Base-by-base conservation (phyloP, 306 rosid species). In the Rosa rugosa region DNA sequence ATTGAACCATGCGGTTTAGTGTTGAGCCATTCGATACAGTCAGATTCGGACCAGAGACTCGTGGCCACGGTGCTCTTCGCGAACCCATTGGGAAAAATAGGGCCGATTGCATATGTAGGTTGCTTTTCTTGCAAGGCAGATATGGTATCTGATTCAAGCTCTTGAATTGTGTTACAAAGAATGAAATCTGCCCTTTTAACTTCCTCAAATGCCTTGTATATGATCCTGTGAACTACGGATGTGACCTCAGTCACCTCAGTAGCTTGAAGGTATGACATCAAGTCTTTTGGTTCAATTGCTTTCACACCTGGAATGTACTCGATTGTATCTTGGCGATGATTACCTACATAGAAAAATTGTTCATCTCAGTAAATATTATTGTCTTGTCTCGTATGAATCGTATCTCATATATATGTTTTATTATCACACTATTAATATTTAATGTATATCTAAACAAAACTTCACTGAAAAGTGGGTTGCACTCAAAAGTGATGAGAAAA, bases 71-170 rank as follows among this genome's bases (percentile, higher is more conserved):
- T 42, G 84, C 62, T 77, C 16, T 77, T 77, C 9, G 69, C 23
- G 68, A 77, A 77, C 3, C 75, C 75, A 53, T 47, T 3, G 18
- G 75, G 74, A 31, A 77, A 77, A 6, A 77, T 77, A 1, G 69
- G 75, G 23, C 69, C 84, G 0, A 81, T 75, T 34, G 84, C 76
- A 45, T 44, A 75, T 14, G 49, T 69, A 42, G 71, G 65, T 60
- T 81, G 80, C 80, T 75, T 75, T 18, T 75, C 56, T 75, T 75
- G 84, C 13, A 81, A 47, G 44, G 80, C 84, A 20, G 71, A 22
- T 11, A 81, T 81, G n/a, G 76, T 69, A 17, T 69, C 65, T 5
- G 80, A 75, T 46, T 81, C 84, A 2, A 81, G 80, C 80, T 81
- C 84, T 81, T 81, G 77, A 20, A 75, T 14, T 3, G 80, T 57